phyloP scores from a whole-genome alignment of 2,329 filamentous ascomycete species.

The Macrophomina pseudophaseolina region DNA sequence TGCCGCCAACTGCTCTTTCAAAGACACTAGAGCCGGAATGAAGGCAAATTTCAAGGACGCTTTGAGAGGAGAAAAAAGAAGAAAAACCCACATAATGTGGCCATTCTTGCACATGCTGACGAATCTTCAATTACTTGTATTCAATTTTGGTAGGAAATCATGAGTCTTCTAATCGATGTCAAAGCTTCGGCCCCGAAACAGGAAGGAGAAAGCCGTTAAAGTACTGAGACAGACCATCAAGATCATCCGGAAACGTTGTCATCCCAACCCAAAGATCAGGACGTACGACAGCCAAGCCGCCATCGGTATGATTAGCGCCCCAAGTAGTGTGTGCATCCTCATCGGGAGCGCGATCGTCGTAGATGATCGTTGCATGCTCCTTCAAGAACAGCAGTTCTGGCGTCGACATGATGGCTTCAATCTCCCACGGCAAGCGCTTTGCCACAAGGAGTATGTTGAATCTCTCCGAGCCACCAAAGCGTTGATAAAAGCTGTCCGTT shows the following conservation, averaged over 20 bases:
- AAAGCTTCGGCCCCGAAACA: neutral
- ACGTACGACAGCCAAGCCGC: conserved; percentile 32
- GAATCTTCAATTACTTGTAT: no score
- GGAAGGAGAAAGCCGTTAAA: conserved; percentile 27
- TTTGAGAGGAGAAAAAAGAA: no score
- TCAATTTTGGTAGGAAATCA: no score
- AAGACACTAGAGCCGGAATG: no score
- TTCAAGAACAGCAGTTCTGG: conserved; percentile 24
- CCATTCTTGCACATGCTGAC: no score
- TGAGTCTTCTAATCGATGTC: no score
- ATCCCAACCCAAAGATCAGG: conserved; percentile 31
- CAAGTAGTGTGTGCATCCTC: conserved; percentile 35
- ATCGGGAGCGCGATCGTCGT: conserved; percentile 36
- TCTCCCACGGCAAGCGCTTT: conserved; percentile 36
- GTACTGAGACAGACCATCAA: conserved; percentile 26
- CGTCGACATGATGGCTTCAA: conserved; percentile 18
- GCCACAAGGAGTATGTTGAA: conserved; percentile 40
- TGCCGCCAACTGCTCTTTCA: no score
- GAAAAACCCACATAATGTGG: no score
- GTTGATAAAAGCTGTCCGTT: conserved; percentile 34
- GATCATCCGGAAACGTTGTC: conserved; percentile 23
- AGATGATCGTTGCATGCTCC: conserved; percentile 31
- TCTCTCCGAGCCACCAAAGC: conserved; percentile 33
- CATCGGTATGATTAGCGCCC: conserved; percentile 32
- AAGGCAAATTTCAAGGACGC: no score